Conservation (phyloP, 2,329 filamentous ascomycete species). For the Gremmenia infestans region DNA sequence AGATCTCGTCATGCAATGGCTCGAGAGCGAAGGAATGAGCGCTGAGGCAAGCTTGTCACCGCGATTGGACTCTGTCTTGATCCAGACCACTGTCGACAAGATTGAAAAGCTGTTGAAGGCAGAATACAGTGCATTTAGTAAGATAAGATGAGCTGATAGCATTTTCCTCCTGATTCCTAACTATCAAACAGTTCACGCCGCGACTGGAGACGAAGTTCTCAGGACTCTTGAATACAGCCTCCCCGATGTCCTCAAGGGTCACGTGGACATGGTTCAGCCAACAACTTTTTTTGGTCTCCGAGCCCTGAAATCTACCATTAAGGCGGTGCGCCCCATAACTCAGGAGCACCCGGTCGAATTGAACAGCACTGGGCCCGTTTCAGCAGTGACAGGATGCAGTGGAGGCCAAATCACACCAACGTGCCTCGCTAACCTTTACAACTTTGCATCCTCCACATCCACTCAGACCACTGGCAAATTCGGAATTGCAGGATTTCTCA, state of each 20-base stretch:
- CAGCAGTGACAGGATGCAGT: conserved; percentile 25
- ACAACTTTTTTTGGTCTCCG: conserved; percentile 51
- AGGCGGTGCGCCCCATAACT: conserved; percentile 3
- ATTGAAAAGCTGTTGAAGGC: conserved; percentile 51
- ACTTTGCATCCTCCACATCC: conserved; percentile 16
- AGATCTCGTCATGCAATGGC: conserved; percentile 52
- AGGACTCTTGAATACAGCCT: conserved; percentile 34
- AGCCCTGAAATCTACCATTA: conserved; percentile 27
- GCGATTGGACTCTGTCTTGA: conserved; percentile 49
- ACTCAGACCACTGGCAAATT: conserved; percentile 21
- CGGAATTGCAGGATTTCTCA: conserved; percentile 28
- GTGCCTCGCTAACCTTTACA: conserved; percentile 30
- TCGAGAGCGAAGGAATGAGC: conserved; percentile 44
- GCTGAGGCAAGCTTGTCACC: conserved; percentile 40
- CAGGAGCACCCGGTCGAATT: conserved; percentile 5
- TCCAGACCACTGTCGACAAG: conserved; percentile 42
- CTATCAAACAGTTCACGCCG: conserved; percentile 14
- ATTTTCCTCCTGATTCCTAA: conserved; percentile 31
- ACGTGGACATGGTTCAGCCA: conserved; percentile 55
- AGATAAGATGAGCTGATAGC: conserved; percentile 38
- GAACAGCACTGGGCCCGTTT: conserved; percentile 5
- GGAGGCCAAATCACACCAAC: conserved; percentile 24
- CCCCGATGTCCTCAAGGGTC: conserved; percentile 48
- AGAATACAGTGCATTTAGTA: conserved; percentile 47
- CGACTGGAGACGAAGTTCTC: conserved; percentile 15